A percentile compares a stretch with the other conserved stretches of the same genome.
phyloP scores from a whole-genome alignment of 2,329 filamentous ascomycete species.

The Colletotrichum navitas region DNA sequence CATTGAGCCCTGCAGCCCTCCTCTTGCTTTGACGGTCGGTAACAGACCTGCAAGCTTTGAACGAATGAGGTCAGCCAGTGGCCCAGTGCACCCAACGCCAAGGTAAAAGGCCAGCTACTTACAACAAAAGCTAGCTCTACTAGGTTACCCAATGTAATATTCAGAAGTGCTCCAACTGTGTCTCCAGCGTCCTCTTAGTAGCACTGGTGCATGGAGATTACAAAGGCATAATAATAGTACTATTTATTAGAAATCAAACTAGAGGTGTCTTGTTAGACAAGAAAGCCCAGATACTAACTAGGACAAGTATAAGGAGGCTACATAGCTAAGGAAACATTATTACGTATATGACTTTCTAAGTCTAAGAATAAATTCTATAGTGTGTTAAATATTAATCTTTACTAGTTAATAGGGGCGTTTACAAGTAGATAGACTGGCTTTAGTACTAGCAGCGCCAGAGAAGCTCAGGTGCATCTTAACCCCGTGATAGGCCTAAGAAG shows the following conservation, averaged over 20 bases:
- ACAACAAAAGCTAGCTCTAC: conserved; percentile 73
- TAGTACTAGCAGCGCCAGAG: conserved; percentile 8
- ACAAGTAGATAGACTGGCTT: neutral
- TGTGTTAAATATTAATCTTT: neutral
- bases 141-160: conserved; percentile 73
- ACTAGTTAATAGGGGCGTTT: neutral
- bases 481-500: neutral
- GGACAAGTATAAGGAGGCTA: conserved; percentile 76
- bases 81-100: neutral
- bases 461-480: neutral
- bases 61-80: conserved; percentile 43
- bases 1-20: conserved; percentile 56
- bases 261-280: conserved; percentile 51
- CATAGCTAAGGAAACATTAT: conserved; percentile 68
- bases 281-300: conserved; percentile 72
- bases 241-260: conserved; percentile 69
- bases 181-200: conserved; percentile 71
- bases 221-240: conserved; percentile 70
- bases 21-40: neutral
- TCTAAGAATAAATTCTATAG: neutral
- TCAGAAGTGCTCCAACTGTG: conserved; percentile 69
- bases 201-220: conserved; percentile 70
- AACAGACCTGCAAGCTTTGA: conserved; percentile 50
- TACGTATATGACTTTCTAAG: neutral
- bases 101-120: conserved; percentile 43